Evolutionary conservation across 306 rosid genomes (phyloP).

Genomic region (Begonia fuchsioides): DNA sequence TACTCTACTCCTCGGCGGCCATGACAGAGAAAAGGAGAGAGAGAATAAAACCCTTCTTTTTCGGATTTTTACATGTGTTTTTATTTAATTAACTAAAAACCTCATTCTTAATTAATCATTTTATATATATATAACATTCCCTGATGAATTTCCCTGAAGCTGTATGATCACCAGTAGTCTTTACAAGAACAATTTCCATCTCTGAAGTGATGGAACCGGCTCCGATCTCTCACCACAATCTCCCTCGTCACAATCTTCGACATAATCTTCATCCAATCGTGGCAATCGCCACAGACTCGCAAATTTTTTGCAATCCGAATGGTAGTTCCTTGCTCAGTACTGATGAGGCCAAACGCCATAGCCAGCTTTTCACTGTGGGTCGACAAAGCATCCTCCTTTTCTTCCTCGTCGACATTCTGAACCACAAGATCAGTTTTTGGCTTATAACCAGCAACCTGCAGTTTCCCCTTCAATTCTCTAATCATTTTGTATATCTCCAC

Average conservation of each 20-base stretch:
- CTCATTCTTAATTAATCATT: too few relatives aligned
- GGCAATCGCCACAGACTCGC: too few relatives aligned
- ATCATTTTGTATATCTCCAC: conserved; percentile 11
- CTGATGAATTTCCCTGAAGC: too few relatives aligned
- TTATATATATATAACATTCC: not conserved
- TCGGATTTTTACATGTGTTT: too few relatives aligned
- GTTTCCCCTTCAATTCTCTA: conserved; percentile 17
- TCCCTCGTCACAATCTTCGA: too few relatives aligned
- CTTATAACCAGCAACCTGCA: conserved; percentile 21
- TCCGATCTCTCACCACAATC: conserved; percentile 17
- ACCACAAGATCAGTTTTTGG: conserved; percentile 23
- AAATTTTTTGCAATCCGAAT: too few relatives aligned
- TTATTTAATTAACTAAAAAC: too few relatives aligned
- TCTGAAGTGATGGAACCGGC: conserved; percentile 24
- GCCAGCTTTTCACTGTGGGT: not conserved
- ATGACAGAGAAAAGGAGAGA: too few relatives aligned
- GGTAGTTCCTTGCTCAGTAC: not conserved
- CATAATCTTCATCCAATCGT: conserved; percentile 18
- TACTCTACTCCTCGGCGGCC: too few relatives aligned
- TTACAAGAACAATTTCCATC: conserved; percentile 20
- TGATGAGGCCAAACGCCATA: too few relatives aligned
- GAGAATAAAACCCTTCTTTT: too few relatives aligned
- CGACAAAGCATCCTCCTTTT: conserved; percentile 2
- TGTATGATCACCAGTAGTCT: conserved; percentile 18
- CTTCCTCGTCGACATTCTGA: conserved; percentile 26